A percentile compares a stretch with the other conserved stretches of the same genome.
These are phyloP conservation scores for Penicillium sclerotigenum DNA, from an alignment of 2,329 filamentous ascomycete genomes.

Conservation along the genomic window DNA sequence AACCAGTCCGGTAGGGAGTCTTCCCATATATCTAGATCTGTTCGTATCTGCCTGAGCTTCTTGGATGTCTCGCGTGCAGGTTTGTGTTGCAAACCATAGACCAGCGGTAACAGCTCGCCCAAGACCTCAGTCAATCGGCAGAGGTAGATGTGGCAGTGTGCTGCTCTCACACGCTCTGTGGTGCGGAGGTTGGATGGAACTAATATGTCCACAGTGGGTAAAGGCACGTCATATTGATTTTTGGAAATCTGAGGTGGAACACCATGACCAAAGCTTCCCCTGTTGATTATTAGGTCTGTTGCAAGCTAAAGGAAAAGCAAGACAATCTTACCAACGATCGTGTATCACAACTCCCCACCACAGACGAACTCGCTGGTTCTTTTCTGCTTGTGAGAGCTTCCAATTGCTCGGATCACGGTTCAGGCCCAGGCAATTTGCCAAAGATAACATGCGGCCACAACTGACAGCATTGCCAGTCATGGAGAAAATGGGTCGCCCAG, in stretches of 20 bases:
- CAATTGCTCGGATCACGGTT: slow-evolving; percentile 55
- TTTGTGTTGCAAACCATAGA: slow-evolving; percentile 46
- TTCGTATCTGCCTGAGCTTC: slow-evolving; percentile 45
- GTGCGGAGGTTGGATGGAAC: slow-evolving; percentile 35
- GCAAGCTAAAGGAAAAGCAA: neutral
- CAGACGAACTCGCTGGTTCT: slow-evolving; percentile 50
- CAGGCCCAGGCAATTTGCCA: slow-evolving; percentile 55
- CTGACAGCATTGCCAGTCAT: slow-evolving; percentile 58
- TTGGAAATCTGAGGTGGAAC: slow-evolving; percentile 53
- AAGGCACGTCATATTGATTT: slow-evolving; percentile 55
- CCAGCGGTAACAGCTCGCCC: slow-evolving; percentile 46
- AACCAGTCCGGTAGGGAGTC: slow-evolving; percentile 46
- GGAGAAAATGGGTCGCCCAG: slow-evolving; percentile 58
- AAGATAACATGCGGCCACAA: slow-evolving; percentile 52
- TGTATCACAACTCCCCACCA: slow-evolving; percentile 59
- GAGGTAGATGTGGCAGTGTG: slow-evolving; percentile 52
- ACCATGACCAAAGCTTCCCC: slow-evolving; percentile 56
- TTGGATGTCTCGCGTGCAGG: slow-evolving; percentile 45
- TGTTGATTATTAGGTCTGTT: slow-evolving; percentile 22
- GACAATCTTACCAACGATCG: slow-evolving; percentile 48
- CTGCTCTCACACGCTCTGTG: slow-evolving; percentile 45
- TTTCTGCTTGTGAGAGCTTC: slow-evolving; percentile 52
- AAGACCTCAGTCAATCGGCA: slow-evolving; percentile 50
- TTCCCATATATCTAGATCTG: slow-evolving; percentile 47
- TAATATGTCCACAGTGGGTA: slow-evolving; percentile 48